These are phyloP conservation scores for Paratinospora sagittata DNA, from an alignment of 164 flowering plant species.

Conservation along the genomic window DNA sequence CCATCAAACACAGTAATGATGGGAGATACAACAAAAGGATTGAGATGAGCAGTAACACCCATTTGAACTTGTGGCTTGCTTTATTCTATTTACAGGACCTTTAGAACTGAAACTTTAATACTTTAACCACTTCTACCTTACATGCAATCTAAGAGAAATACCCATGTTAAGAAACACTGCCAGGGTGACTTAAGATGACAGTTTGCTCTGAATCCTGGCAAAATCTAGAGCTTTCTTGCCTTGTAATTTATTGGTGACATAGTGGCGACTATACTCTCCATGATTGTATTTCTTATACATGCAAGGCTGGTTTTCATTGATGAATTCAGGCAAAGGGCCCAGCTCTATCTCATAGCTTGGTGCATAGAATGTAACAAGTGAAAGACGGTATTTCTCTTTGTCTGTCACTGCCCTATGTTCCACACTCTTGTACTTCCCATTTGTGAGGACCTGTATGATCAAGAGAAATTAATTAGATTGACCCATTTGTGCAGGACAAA, in stretches of 20 bases:
- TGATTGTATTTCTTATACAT: slow-evolving; percentile 74
- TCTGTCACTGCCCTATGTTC: slow-evolving; percentile 92
- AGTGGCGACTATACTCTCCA: slow-evolving; percentile 85
- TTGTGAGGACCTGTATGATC: slow-evolving; percentile 66
- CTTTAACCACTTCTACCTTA: neutral
- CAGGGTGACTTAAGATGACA: slow-evolving; percentile 7
- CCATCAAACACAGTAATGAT: neutral
- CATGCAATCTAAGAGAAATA: neutral
- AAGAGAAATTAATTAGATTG: neutral
- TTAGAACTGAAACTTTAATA: neutral
- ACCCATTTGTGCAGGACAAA: neutral
- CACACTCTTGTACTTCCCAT: slow-evolving; percentile 87
- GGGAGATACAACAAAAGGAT: neutral
- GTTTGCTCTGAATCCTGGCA: slow-evolving; percentile 43
- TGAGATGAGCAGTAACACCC: neutral
- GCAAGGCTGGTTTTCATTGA: slow-evolving; percentile 51
- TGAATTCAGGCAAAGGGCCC: slow-evolving; percentile 60
- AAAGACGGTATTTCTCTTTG: slow-evolving; percentile 61
- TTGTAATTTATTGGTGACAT: slow-evolving; percentile 67
- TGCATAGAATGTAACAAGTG: slow-evolving; percentile 85
- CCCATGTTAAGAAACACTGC: neutral
- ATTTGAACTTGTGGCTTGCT: neutral
- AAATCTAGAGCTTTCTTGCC: slow-evolving; percentile 86
- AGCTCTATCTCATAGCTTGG: slow-evolving; percentile 76
- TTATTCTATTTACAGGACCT: neutral